Evolutionary conservation across 306 rosid genomes (phyloP), one percentile per base, ranked within the genome.

Genomic region (Oemleria cerasiformis): DNA sequence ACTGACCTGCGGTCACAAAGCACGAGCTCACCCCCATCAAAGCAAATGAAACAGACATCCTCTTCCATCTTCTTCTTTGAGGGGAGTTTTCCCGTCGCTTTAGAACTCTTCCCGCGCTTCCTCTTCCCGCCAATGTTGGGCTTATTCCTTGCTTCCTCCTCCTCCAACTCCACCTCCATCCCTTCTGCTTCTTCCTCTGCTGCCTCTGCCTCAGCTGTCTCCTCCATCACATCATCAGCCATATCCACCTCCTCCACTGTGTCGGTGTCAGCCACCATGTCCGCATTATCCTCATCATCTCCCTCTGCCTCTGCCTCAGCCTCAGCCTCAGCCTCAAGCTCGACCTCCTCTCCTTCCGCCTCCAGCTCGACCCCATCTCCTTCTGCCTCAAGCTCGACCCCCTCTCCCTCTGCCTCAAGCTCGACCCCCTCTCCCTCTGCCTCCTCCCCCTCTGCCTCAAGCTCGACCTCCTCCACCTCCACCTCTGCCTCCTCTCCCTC

Each of bases 41-140:
- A 95, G 86, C 99, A 95, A 86, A 95, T 92, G 86, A 95, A 95
- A 75, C 99, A 95, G 70, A 95, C 99, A 36, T 95, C 99, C 81
- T 95, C 99, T 77, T 95, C 99, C 78, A 70, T 51, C 83, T 83
- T 95, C 82, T 92, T 95, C 86, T 58, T 86, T 5, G 82, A 76
- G 6, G 85, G 69, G 73, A 58, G 88, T 79, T 82, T 88, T 25
- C 78, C 81, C 2, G 79, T 60, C 12, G 85, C 74, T 77, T 82
- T 92, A 6, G 79, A 45, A 84, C 72, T 85, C 86, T 83, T 95
- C 65, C 79, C 88, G 30, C 96, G 96, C 92, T 86, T 95, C 86
- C 96, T 89, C 84, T 89, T 92, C 69, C 89, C 87, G 17, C 88
- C 82, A 80, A 74, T 75, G 40, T 73, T 55, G 43, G 78, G 73